Evolutionary conservation across 345 rosid genomes (phyloP).

Genomic region (Mangifera indica): DNA sequence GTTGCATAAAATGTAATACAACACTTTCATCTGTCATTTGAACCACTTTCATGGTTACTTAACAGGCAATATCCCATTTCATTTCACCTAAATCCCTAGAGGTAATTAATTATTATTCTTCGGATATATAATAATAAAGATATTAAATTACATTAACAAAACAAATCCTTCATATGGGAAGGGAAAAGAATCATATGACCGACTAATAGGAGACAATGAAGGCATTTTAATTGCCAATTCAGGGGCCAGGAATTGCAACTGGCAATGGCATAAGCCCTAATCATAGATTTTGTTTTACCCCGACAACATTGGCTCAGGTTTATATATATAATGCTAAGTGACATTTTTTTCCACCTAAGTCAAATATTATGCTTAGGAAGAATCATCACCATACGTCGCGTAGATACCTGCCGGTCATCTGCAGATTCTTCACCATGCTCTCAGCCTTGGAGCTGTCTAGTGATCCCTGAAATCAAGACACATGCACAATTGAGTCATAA

Average conservation of each 20-base stretch:
- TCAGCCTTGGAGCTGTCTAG: slow-evolving; percentile 77
- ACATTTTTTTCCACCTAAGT: neutral
- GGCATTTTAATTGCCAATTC: neutral
- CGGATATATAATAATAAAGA: neutral
- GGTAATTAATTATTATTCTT: neutral
- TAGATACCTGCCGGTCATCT: slow-evolving; percentile 80
- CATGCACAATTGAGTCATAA: neutral
- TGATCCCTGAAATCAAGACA: slow-evolving; percentile 54
- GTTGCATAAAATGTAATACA: neutral
- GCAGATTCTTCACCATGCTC: slow-evolving; percentile 84
- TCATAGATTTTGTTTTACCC: slow-evolving; percentile 8
- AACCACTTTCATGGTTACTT: slow-evolving; percentile 19
- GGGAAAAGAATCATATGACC: slow-evolving; percentile 28
- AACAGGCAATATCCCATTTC: slow-evolving; percentile 8
- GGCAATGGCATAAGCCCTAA: neutral
- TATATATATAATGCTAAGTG: neutral
- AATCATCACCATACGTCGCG: slow-evolving; percentile 83
- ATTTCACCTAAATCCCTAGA: neutral
- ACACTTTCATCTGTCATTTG: neutral
- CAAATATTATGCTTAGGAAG: neutral
- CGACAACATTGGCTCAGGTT: neutral
- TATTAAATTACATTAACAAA: slow-evolving; percentile 29
- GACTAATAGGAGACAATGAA: neutral
- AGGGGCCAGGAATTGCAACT: slow-evolving; percentile 4
- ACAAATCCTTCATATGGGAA: slow-evolving; percentile 17